Evolutionary conservation across 225 moss, liverwort and hornwort species (phyloP), one percentile per base, ranked within the genome.

Genomic region (Marchantia polymorpha): DNA sequence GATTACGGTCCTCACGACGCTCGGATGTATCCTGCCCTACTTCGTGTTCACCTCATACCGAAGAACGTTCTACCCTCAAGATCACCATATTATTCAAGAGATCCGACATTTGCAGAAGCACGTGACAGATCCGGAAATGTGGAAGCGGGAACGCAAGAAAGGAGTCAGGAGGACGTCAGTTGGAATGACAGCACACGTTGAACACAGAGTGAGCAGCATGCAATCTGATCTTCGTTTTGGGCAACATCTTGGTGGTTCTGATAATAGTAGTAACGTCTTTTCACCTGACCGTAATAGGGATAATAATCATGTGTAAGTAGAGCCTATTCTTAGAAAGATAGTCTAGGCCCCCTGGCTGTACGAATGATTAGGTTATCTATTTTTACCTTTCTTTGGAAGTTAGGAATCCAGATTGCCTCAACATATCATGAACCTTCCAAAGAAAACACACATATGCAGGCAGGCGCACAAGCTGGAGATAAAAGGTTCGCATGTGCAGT

Each of bases 81-180:
- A 99, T 81, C 99, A 99, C 79, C 99, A 99, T 77, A 79, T 99
- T 30, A 99, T 99, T 54, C 95, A 95, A 75, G 99, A 99, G 88
- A 95, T 99, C 65, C 92, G 93, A 71, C 89, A 99, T 73, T 83
- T 93, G n/a, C 89, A 93, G 82, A 99, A 99, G 90, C 97, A 99
- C 82, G 84, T 89, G 81, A 95, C 92, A 7, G 97, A 99, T 72
- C 95, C 95, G 9, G 99, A 89, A 78, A 99, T 99, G 99, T 99
- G 91, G 88, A 92, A 81, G 77, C 88, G 93, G 82, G 99, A 99
- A 87, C 83, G 89, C 74, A 90, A 88, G 65, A 99, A 99, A 82
- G 95, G 88, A 16, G 92, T 93, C 63, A 84, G 79, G 80, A 91
- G 86, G 84, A 94, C 95, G 7, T 78, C 88, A 55, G 91, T 95